Conservation (phyloP, 2,329 filamentous ascomycete species). For the Colletotrichum lupini region DNA sequence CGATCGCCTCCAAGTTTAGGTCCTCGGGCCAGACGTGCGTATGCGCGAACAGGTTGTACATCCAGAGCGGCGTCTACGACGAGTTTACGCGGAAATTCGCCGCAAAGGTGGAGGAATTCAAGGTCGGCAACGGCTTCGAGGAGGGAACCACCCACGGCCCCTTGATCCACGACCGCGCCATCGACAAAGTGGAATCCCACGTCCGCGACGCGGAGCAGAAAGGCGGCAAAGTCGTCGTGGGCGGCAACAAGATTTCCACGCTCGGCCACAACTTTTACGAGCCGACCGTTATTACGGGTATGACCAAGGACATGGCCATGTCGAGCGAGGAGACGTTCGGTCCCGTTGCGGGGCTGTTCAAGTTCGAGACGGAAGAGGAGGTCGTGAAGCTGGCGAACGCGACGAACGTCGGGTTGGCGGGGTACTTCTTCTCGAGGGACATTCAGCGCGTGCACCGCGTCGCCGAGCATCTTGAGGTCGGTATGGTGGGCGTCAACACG, state of each 20-base stretch:
- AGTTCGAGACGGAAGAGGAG: conserved; percentile 89
- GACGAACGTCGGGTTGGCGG: conserved; percentile 87
- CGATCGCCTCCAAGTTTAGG: conserved; percentile 90
- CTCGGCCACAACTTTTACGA: conserved; percentile 85
- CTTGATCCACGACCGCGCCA: conserved; percentile 85
- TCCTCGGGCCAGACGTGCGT: conserved; percentile 97
- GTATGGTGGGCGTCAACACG: conserved; percentile 89
- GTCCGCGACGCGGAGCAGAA: conserved; percentile 83
- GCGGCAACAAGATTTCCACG: conserved; percentile 75
- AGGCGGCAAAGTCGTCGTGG: conserved; percentile 79
- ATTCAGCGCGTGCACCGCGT: conserved; percentile 70
- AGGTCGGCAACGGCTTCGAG: conserved; percentile 79
- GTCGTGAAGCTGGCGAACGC: conserved; percentile 86
- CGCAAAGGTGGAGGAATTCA: conserved; percentile 78
- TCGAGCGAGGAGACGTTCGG: conserved; percentile 94
- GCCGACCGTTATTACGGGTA: conserved; percentile 88
- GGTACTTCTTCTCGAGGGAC: conserved; percentile 87
- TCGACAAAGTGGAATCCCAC: conserved; percentile 82
- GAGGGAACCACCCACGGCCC: conserved; percentile 81
- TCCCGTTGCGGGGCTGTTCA: conserved; percentile 89
- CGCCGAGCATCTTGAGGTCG: conserved; percentile 79
- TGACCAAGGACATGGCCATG: conserved; percentile 87
- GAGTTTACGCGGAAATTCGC: conserved; percentile 76
- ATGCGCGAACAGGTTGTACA: conserved; percentile 85
- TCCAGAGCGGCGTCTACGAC: conserved; percentile 83